phyloP scores from a whole-genome alignment of 176 grass and related monocot genomes.

The Oryza glaberrima region DNA sequence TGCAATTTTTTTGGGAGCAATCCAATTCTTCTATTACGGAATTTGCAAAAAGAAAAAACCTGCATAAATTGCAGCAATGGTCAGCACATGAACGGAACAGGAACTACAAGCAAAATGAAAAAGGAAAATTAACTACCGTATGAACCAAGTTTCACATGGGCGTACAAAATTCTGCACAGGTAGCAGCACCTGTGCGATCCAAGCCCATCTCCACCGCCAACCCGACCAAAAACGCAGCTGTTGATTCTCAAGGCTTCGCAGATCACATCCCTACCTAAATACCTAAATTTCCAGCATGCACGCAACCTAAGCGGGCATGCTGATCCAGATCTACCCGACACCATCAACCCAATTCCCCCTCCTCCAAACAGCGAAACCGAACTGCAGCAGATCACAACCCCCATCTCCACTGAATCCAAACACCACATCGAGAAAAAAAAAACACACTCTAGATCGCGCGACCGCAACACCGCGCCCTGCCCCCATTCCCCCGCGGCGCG shows the following conservation, averaged over 20 bases:
- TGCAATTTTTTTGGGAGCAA: no score
- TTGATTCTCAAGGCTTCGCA: constrained; percentile 22
- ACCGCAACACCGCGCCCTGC: background rate
- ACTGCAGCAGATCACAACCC: background rate
- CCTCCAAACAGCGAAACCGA: background rate
- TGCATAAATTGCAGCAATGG: background rate
- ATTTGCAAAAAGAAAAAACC: no score
- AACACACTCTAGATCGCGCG: background rate
- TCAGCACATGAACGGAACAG: background rate
- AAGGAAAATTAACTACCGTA: background rate
- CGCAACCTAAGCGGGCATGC: background rate
- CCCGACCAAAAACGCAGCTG: constrained; percentile 1
- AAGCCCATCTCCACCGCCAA: no score
- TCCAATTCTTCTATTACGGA: no score
- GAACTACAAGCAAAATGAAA: background rate
- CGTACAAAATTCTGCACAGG: background rate
- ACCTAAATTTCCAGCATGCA: background rate
- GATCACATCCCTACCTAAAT: background rate
- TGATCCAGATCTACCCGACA: constrained; percentile 33
- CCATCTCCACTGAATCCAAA: no score
- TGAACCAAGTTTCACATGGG: background rate
- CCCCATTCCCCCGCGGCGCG: background rate
- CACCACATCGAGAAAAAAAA: background rate
- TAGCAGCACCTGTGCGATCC: background rate
- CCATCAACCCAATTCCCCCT: background rate